A percentile compares a stretch with the other conserved stretches of the same genome.
phyloP scores from a whole-genome alignment of 352 stramenopile species.

The Globisporangium perplexum region DNA sequence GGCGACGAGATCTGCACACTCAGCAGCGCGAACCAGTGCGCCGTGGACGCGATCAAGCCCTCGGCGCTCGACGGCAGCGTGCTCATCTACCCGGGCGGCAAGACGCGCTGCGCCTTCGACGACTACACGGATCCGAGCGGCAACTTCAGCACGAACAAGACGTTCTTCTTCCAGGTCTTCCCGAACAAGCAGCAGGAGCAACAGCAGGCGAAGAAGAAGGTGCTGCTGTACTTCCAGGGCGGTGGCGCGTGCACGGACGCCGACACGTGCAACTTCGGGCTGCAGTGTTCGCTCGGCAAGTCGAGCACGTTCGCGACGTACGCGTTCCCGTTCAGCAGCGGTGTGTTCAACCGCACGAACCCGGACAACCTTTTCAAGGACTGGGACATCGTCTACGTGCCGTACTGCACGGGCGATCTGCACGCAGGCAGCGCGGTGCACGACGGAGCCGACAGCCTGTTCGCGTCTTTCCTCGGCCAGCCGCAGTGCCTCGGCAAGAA shows the following conservation, averaged over 20 bases:
- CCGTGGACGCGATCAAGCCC: constrained; percentile 17
- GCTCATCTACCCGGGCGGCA: constrained; percentile 22
- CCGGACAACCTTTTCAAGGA: constrained; percentile 57
- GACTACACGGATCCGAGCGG: constrained; percentile 8
- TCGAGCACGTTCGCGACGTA: constrained; percentile 6
- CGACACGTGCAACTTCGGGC: constrained; percentile 45
- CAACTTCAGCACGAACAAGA: constrained; percentile 13
- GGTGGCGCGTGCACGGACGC: constrained; percentile 49
- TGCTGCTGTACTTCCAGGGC: constrained; percentile 61
- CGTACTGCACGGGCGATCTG: constrained; percentile 70
- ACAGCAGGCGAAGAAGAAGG: constrained; percentile 23
- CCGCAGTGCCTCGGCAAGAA: constrained; percentile 28
- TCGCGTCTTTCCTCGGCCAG: constrained; percentile 13
- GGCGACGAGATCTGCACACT: constrained; percentile 24
- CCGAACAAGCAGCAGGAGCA: constrained; percentile 13
- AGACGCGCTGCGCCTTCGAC: constrained; percentile 21
- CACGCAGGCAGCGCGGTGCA: constrained; percentile 39
- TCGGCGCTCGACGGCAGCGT: constrained; percentile 20
- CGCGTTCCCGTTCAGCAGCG: constrained; percentile 29
- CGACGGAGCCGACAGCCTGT: constrained; percentile 4
- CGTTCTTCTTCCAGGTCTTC: constrained; percentile 27
- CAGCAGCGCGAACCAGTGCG: constrained; percentile 19
- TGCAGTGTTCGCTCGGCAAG: constrained; percentile 37
- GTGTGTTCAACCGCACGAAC: constrained; percentile 41
- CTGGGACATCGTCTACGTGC: constrained; percentile 68